Evolutionary conservation across 805 yeast genomes (phyloP).

Genomic region (Ogataea wickerhamii): DNA sequence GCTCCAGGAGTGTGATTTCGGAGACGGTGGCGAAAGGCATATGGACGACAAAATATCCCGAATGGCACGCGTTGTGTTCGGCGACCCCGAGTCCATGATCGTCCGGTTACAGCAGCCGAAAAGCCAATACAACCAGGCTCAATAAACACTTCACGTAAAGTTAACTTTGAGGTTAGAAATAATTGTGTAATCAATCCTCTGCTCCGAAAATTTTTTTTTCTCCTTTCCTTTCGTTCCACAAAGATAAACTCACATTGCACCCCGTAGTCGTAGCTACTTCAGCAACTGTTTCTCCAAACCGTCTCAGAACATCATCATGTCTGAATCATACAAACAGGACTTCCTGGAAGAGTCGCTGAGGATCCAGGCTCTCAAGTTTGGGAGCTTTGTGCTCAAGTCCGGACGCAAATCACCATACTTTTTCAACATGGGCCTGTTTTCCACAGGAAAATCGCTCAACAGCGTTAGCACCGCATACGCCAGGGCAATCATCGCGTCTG

Average conservation of each 20-base stretch:
- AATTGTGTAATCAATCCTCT: too few relatives aligned
- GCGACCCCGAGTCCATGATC: constrained; percentile 2
- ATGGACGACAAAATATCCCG: constrained; percentile 20
- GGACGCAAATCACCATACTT: constrained; percentile 96
- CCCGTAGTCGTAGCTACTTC: too few relatives aligned
- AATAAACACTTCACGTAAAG: too few relatives aligned
- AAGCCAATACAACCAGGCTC: too few relatives aligned
- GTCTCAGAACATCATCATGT: too few relatives aligned
- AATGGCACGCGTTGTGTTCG: constrained; percentile 16
- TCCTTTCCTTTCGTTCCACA: too few relatives aligned
- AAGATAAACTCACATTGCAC: too few relatives aligned
- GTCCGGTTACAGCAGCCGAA: too few relatives aligned
- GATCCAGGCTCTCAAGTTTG: constrained; percentile 80
- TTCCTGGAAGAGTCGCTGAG: constrained; percentile 82
- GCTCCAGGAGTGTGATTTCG: too few relatives aligned
- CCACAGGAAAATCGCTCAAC: constrained; percentile 74
- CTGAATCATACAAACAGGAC: constrained; percentile 28
- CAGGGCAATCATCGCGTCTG: constrained; percentile 74
- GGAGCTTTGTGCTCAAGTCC: constrained; percentile 83
- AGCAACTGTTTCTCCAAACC: too few relatives aligned
- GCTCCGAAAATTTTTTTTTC: too few relatives aligned
- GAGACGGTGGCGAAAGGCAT: constrained; percentile 10
- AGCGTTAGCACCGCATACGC: constrained; percentile 88
- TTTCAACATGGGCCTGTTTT: constrained; percentile 89
- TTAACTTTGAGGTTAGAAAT: too few relatives aligned